Base-by-base conservation (phyloP, 1,284 basidiomycete species). In the Ganoderma boninense region DNA sequence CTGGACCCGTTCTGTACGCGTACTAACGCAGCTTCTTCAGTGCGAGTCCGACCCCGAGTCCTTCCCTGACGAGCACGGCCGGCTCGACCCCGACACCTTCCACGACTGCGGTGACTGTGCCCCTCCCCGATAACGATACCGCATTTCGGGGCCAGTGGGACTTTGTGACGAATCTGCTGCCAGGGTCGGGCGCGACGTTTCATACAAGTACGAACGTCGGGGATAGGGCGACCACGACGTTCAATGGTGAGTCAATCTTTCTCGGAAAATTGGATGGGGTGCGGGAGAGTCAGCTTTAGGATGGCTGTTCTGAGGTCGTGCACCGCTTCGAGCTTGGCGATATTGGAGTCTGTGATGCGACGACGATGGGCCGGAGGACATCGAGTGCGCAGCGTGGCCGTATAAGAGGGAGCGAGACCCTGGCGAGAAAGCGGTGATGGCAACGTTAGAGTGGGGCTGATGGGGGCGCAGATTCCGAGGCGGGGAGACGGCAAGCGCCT, bases 161-260 rank as follows among this genome's bases (percentile, higher is more conserved):
- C 29, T 80, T 77, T 67, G 66, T 69, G 20, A 57, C 72, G n/a
- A 69, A 71, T 14, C 69, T 80, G 38, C 70, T 79, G n/a, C 76
- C 77, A 11, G 74, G 70, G 18, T 70, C 67, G 65, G 72, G 46
- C 14, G 67, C 68, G 29, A 66, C 66, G 40, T 82, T 85, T 76
- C 87, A 89, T 77, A 72, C 80, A n/a, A 89, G 90, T 5, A 80
- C 73, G 26, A 83, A 81, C 38, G 76, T 77, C 46, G 88, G 87
- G 35, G 90, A 91, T 75, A 79, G 74, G 10, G 85, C 84, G 54
- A 73, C 76, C 44, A 74, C 82, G 0, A 76, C 76, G 6, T 92
- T 92, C 78, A 81, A 76, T 68, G 90, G 90, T 86, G 77, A 75
- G 80, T 80, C 54, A 18, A 20, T 57, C 40, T 64, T 49, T 44